Evolutionary conservation across 306 rosid genomes (phyloP).

Genomic region (Cicer yamashitae): DNA sequence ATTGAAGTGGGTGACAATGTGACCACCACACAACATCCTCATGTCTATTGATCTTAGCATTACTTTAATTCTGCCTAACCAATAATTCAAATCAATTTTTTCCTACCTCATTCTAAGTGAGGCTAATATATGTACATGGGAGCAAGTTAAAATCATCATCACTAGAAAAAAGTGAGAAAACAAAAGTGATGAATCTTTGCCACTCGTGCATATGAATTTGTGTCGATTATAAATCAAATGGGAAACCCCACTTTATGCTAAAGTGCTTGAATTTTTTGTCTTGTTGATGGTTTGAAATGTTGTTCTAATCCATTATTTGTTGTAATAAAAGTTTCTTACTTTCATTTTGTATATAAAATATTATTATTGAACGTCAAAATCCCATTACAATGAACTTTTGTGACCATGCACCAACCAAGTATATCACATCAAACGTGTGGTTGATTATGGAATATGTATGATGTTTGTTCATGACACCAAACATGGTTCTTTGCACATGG

Average conservation of each 20-base stretch:
- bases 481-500: conserved; percentile 49
- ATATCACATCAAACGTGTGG: conserved; percentile 52
- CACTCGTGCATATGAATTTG: conserved; percentile 66
- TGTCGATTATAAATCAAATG: conserved; percentile 47
- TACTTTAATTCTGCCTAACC: conserved; percentile 47
- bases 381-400: conserved; percentile 20
- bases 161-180: conserved; percentile 39
- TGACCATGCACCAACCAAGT: conserved; percentile 42
- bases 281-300: conserved; percentile 38
- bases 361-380: conserved; percentile 23
- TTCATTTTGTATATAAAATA: background rate
- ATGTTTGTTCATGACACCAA: conserved; percentile 50
- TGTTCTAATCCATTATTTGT: conserved; percentile 39
- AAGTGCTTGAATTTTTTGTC: conserved; percentile 49
- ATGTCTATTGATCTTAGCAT: conserved; percentile 48
- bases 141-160: conserved; percentile 47
- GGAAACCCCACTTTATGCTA: conserved; percentile 44
- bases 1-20: conserved; percentile 61
- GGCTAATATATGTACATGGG: conserved; percentile 2
- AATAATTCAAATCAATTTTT: conserved; percentile 62
- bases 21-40: conserved; percentile 61
- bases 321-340: background rate
- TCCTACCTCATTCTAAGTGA: conserved; percentile 32
- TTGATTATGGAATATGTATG: conserved; percentile 40
- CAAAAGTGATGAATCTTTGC: conserved; percentile 49